phyloP scores from a whole-genome alignment of 768 basidiomycete species.

The Russula ochroleuca region DNA sequence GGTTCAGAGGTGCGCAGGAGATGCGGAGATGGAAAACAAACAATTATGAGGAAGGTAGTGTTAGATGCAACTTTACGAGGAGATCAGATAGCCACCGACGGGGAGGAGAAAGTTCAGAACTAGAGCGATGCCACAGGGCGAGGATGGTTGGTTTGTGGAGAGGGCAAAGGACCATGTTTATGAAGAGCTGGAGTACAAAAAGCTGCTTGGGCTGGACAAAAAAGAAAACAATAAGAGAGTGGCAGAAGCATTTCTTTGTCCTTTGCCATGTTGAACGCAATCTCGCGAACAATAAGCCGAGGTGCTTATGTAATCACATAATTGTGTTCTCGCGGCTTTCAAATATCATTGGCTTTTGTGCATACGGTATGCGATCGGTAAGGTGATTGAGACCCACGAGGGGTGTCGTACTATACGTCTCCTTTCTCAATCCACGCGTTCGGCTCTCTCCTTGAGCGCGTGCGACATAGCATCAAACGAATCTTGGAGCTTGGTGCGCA shows the following conservation, averaged over 20 bases:
- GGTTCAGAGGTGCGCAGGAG: neutral
- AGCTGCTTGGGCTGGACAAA: neutral
- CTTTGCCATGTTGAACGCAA: neutral
- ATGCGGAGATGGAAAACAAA: conserved; percentile 8
- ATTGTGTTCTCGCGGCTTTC: too few species aligned
- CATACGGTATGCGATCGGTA: too few species aligned
- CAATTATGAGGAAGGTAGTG: conserved; percentile 10
- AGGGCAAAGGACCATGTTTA: neutral
- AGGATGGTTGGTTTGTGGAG: neutral
- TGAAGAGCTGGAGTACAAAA: neutral
- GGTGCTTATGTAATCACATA: neutral
- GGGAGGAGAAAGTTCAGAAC: neutral
- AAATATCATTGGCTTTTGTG: too few species aligned
- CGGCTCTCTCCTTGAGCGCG: conserved; percentile 16
- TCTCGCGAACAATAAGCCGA: neutral
- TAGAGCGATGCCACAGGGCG: neutral
- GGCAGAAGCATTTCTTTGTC: neutral
- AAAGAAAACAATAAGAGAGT: neutral
- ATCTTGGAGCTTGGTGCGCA: conserved; percentile 12
- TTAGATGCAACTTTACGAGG: neutral
- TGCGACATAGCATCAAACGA: conserved; percentile 16
- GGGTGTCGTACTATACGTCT: neutral
- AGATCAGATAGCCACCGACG: neutral
- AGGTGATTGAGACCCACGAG: too few species aligned
- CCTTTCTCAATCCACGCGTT: neutral